phyloP scores from a whole-genome alignment of 176 grass and related monocot species.

The Dactylis glomerata region DNA sequence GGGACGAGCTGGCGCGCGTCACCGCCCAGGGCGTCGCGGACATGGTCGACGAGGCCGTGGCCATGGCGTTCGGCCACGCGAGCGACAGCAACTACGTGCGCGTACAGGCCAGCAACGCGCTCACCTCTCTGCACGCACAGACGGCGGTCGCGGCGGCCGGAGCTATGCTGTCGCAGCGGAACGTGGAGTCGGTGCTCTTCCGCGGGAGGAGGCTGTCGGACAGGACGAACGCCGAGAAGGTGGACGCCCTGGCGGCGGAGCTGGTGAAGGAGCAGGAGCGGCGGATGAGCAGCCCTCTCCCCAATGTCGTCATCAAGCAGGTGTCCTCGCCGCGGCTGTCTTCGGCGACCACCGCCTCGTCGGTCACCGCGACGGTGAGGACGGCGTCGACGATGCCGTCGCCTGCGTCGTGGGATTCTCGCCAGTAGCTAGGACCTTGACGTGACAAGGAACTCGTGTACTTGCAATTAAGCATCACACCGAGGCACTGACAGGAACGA shows the following conservation, averaged over 20 bases:
- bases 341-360: slow-evolving; percentile 41
- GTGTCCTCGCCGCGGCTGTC: slow-evolving; percentile 52
- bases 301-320: slow-evolving; percentile 54
- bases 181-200: slow-evolving; percentile 67
- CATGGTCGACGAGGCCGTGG: slow-evolving; percentile 57
- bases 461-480: neutral
- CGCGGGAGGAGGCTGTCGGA: slow-evolving; percentile 48
- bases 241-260: slow-evolving; percentile 48
- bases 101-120: slow-evolving; percentile 28
- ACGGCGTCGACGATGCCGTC: slow-evolving; percentile 40
- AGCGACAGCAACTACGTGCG: slow-evolving; percentile 50
- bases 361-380: slow-evolving; percentile 19
- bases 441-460: neutral
- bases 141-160: slow-evolving; percentile 4
- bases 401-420: slow-evolving; percentile 36
- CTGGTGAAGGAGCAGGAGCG: slow-evolving; percentile 67
- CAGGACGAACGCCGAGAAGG: slow-evolving; percentile 56
- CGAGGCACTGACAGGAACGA: neutral
- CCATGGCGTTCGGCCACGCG: slow-evolving; percentile 59
- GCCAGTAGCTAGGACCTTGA: slow-evolving; percentile 2
- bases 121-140: neutral
- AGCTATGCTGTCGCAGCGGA: slow-evolving; percentile 49
- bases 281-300: slow-evolving; percentile 44
- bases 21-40: slow-evolving; percentile 35
- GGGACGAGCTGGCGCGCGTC: slow-evolving; percentile 36